A percentile compares a stretch with the other conserved stretches of the same genome.
Evolutionary conservation across 345 rosid species (phyloP).

Genomic region (Orychophragmus violaceus): DNA sequence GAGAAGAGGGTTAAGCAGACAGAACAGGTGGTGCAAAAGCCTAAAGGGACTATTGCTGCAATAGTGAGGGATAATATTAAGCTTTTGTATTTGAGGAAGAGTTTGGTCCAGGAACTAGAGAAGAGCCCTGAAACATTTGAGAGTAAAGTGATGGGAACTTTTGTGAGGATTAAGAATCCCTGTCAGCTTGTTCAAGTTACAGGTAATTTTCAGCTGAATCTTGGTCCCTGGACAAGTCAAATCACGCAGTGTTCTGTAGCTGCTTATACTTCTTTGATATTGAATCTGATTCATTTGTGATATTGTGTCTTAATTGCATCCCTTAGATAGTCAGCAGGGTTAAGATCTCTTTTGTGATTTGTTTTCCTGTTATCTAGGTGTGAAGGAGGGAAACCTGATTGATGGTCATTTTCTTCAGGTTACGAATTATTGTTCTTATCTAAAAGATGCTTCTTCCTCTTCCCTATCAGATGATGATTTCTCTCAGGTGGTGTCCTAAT

Average conservation of each 20-base stretch:
- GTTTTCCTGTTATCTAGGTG: slow-evolving; percentile 37
- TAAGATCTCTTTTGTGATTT: not conserved
- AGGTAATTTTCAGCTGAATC: slow-evolving; percentile 33
- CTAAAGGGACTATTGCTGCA: slow-evolving; percentile 51
- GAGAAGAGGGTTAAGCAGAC: slow-evolving; percentile 24
- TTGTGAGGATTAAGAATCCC: slow-evolving; percentile 61
- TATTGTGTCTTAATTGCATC: not conserved
- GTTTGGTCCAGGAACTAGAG: slow-evolving; percentile 53
- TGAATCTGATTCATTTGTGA: not conserved
- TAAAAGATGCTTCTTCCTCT: slow-evolving; percentile 40
- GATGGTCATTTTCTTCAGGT: slow-evolving; percentile 47
- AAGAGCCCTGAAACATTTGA: slow-evolving; percentile 47
- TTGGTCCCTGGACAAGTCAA: not conserved
- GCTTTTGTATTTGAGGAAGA: slow-evolving; percentile 59
- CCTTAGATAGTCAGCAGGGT: not conserved
- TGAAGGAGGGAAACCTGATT: slow-evolving; percentile 35
- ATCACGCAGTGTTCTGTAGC: not conserved
- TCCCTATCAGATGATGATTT: slow-evolving; percentile 69
- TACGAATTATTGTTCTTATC: slow-evolving; percentile 33
- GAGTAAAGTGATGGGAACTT: slow-evolving; percentile 51
- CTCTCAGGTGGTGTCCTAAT: slow-evolving; percentile 42
- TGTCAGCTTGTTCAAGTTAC: slow-evolving; percentile 57
- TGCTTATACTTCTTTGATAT: not conserved
- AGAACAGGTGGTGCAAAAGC: slow-evolving; percentile 22
- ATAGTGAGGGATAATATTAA: slow-evolving; percentile 55